These are phyloP conservation scores for Pseudodiploospora longispora DNA, from an alignment of 2,329 filamentous ascomycete genomes.

Conservation along the genomic window DNA sequence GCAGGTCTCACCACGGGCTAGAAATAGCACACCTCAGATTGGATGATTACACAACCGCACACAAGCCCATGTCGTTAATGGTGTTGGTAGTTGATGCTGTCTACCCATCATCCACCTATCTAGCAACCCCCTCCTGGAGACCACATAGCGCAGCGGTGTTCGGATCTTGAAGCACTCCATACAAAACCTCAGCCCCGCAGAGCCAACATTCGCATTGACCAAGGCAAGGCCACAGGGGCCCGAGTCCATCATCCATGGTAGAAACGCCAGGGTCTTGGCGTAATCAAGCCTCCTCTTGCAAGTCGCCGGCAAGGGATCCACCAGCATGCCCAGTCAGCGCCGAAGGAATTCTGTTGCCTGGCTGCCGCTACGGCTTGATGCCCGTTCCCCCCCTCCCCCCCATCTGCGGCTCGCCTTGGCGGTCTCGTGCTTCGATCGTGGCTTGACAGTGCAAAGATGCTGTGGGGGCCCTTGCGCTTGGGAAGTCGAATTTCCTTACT, in stretches of 20 bases:
- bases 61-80: too few species aligned
- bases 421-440: neutral
- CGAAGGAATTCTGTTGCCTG: constrained; percentile 24
- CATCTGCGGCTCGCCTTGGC: neutral
- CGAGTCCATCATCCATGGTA: neutral
- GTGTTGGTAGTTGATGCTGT: too few species aligned
- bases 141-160: too few species aligned
- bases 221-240: neutral
- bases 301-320: neutral
- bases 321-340: constrained; percentile 15
- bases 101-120: too few species aligned
- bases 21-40: too few species aligned
- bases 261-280: neutral
- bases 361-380: neutral
- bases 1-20: too few species aligned
- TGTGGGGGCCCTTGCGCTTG: too few species aligned
- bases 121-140: too few species aligned
- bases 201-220: neutral
- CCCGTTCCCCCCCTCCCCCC: neutral
- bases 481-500: too few species aligned
- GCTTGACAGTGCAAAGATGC: neutral
- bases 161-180: too few species aligned
- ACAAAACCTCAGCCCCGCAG: neutral
- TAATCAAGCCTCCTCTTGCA: constrained; percentile 2
- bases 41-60: too few species aligned